Conservation (phyloP, 345 rosid species). For the Bruguiera sexangula region DNA sequence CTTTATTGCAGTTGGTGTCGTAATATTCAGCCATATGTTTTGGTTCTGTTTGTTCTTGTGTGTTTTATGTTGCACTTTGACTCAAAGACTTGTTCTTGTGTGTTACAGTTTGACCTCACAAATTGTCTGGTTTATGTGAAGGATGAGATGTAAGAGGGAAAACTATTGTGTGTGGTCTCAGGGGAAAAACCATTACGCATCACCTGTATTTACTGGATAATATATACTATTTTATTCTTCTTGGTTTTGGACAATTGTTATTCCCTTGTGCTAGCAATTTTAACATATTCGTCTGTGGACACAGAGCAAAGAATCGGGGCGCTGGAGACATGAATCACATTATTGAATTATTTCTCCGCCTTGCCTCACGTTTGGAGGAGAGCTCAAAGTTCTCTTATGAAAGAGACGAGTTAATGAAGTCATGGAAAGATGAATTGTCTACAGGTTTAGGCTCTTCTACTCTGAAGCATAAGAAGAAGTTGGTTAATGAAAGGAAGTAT, state of each 20-base stretch:
- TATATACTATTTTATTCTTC: not conserved
- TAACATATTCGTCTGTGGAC: constrained; percentile 17
- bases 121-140: too few relatives aligned
- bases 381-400: constrained; percentile 71
- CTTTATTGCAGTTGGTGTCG: too few relatives aligned
- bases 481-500: constrained; percentile 59
- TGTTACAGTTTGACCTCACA: too few relatives aligned
- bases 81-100: too few relatives aligned
- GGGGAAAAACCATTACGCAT: not conserved
- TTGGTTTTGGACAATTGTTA: not conserved
- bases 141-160: not conserved
- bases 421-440: constrained; percentile 74
- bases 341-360: constrained; percentile 69
- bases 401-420: constrained; percentile 74
- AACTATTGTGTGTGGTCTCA: too few relatives aligned
- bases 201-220: not conserved
- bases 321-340: constrained; percentile 73
- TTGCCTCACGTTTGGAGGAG: constrained; percentile 85
- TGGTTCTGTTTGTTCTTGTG: too few relatives aligned
- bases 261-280: constrained; percentile 14
- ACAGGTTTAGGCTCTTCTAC: constrained; percentile 43
- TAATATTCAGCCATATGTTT: too few relatives aligned
- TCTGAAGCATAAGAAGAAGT: constrained; percentile 63
- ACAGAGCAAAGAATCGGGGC: constrained; percentile 78
- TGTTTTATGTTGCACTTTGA: too few relatives aligned